Conservation (phyloP, 1,139 yeast genomes). For the Kodamaea sp. region DNA sequence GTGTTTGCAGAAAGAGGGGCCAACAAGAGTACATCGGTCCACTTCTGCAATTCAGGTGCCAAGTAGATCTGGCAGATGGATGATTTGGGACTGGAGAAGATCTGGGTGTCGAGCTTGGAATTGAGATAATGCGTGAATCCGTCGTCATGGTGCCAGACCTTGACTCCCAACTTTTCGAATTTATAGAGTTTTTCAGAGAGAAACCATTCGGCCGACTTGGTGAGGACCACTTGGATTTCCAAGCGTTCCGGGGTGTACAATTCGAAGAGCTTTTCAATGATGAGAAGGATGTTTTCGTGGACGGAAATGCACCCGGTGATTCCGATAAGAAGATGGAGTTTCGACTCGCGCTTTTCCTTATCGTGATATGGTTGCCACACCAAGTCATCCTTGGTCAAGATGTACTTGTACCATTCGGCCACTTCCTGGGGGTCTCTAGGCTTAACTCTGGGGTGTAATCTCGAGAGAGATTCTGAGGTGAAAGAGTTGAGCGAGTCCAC, state of each 20-base stretch:
- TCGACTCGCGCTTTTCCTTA: too few relatives aligned
- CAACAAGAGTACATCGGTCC: conserved; percentile 37
- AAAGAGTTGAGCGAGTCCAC: not conserved
- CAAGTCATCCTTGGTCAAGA: too few relatives aligned
- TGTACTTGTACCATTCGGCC: too few relatives aligned
- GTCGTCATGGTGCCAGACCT: conserved; percentile 31
- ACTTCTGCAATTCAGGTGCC: conserved; percentile 24
- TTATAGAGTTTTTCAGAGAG: conserved; percentile 25
- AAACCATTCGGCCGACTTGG: conserved; percentile 31
- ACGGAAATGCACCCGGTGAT: conserved; percentile 31
- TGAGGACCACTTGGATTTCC: conserved; percentile 30
- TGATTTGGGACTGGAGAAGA: conserved; percentile 1
- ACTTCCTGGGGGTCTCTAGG: not conserved
- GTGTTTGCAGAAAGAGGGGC: conserved; percentile 34
- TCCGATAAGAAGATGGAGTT: conserved; percentile 29
- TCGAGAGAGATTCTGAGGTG: not conserved
- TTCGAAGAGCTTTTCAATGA: conserved; percentile 30
- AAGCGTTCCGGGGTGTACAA: conserved; percentile 24
- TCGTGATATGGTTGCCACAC: too few relatives aligned
- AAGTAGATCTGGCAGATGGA: conserved; percentile 1
- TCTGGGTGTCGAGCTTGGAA: conserved; percentile 12
- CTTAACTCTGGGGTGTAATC: not conserved
- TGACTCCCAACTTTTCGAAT: conserved; percentile 28
- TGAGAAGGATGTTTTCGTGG: conserved; percentile 25
- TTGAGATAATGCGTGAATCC: conserved; percentile 21